Evolutionary conservation across 495 filamentous ascomycete species (phyloP), one percentile per base, ranked within the genome.

Genomic region (Neurospora hispaniola): DNA sequence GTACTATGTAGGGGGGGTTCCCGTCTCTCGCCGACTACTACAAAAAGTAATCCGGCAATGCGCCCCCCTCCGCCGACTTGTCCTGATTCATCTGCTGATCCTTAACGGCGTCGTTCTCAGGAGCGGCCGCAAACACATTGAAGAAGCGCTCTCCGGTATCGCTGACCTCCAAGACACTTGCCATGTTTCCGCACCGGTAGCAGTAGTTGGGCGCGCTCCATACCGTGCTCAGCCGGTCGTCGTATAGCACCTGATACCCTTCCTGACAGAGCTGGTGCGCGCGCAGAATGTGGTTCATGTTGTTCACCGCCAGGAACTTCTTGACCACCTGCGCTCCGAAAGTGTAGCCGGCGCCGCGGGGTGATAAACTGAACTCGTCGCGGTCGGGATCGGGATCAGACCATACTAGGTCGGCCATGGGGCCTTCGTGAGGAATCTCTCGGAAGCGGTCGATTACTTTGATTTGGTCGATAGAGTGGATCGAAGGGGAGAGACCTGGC

Each of bases 391-490:
- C 96, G 2, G 96, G 96, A 79, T 99, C 96, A 2, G 93, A 96
- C 96, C 96, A 99, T 20, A 99, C 96, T 6, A 99, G 83, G 79
- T 99, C 96, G n/a, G 96, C 96, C 96, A 99, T 99, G 5, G 96
- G 96, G 0, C 96, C 96, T 81, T 99, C 96, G 81, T 99, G 96
- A 1, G 96, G 96, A 69, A 99, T 99, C 79, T 99, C 96, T 54
- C 96, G 89, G 84, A 97, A 99, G 8, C 96, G 93, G 84, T 99
- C 96, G 79, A 99, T 98, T 79, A 98, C 94, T 81, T 99, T 99
- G 84, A 99, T 98, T 81, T 99, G 96, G 79, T 99, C 96, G 79
- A 99, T 97, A 20, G 93, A 97, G 81, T 99, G 96, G 75, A 99
- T 98, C 5, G 93, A 96, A 0, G 96, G 96, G 7, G 93, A 97